These are phyloP conservation scores for Parathielavia hyrcaniae DNA, from an alignment of 495 filamentous ascomycete genomes.

Conservation along the genomic window DNA sequence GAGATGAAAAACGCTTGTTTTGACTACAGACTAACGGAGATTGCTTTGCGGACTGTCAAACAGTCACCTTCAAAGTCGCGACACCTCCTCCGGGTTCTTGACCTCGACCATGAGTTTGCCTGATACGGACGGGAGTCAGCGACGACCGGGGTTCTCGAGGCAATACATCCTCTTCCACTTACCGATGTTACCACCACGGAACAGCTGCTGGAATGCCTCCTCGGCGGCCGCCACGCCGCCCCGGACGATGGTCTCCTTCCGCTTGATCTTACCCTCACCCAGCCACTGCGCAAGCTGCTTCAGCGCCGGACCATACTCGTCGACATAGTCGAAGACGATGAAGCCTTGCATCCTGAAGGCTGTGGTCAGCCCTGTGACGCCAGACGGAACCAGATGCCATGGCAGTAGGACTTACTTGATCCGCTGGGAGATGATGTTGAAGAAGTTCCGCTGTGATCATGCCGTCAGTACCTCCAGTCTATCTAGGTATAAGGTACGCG, in stretches of 20 bases:
- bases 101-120: constrained; percentile 32
- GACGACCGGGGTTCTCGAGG: background rate
- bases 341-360: constrained; percentile 52
- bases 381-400: too few relatives aligned
- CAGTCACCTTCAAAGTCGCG: constrained; percentile 16
- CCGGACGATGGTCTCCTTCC: constrained; percentile 52
- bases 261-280: constrained; percentile 49
- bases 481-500: too few relatives aligned
- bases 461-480: background rate
- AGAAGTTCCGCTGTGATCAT: constrained; percentile 24
- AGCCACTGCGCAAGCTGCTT: constrained; percentile 48
- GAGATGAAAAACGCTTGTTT: too few relatives aligned
- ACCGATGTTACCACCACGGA: constrained; percentile 53
- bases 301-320: constrained; percentile 37
- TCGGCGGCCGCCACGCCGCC: constrained; percentile 49
- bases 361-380: background rate
- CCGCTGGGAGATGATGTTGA: constrained; percentile 35
- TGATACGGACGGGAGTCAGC: constrained; percentile 16
- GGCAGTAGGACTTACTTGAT: constrained; percentile 20
- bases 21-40: too few relatives aligned
- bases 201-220: constrained; percentile 45
- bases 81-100: constrained; percentile 23
- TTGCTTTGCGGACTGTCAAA: too few relatives aligned
- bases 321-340: constrained; percentile 51
- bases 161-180: constrained; percentile 16